Evolutionary conservation across 345 rosid genomes (phyloP), one percentile per base, ranked within the genome.

Genomic region (Brassica nigra): DNA sequence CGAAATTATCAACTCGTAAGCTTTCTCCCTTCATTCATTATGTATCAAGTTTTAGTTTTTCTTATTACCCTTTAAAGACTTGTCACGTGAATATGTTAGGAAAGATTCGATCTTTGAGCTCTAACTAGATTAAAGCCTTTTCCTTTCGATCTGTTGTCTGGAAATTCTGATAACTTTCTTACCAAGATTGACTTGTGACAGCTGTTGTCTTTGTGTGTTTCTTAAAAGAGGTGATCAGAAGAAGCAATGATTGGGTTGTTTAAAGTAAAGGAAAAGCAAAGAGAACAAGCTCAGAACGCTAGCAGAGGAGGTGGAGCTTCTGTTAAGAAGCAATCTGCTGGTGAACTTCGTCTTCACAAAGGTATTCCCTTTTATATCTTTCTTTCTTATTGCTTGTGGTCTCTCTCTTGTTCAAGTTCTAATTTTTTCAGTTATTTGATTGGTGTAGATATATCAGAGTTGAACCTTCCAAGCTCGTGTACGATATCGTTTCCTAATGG

Each of bases 181-280:
- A 12, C 34, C 30, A 27, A 11, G 4, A 4, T 10, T 27, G 64
- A 27, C 6, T 49, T 79, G 16, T 64, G 4, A 30, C 63, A 68
- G 68, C 28, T n/a, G 28, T 42, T 0, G 47, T 39, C 7, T 23
- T 23, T 23, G 9, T 62, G 71, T 11, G 66, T 68, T 74, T 74
- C 8, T 8, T 55, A 0, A 5, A 70, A 66, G 69, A 58, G 16
- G 28, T 64, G 5, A 2, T 3, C 68, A 91, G 85, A 85, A 90
- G 85, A 83, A 84, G 81, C 74, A 58, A 89, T 93, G 98, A 93
- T 93, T 83, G 86, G 90, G 71, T 82, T 91, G 18, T 90, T 91
- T 77, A 93, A 90, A 88, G 92, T 91, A 14, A 91, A 91, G 86
- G 95, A 93, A 66, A 88, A 90, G 86, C 95, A 91, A 88, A 93